These are phyloP conservation scores for Elsinoe ampelina DNA, from an alignment of 2,329 filamentous ascomycete genomes.

Conservation along the genomic window DNA sequence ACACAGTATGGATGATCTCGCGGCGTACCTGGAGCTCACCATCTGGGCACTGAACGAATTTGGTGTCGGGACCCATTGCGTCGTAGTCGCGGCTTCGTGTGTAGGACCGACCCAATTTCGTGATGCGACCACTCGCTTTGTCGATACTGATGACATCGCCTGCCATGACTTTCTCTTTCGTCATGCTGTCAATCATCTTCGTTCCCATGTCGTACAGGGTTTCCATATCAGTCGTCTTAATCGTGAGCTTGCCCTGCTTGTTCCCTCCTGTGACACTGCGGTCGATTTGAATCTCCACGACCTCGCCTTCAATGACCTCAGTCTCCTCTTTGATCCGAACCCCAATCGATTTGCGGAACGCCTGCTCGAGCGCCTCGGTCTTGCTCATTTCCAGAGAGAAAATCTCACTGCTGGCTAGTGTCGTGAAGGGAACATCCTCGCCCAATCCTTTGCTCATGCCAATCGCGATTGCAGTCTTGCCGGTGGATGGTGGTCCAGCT, in stretches of 20 bases:
- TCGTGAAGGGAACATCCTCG: conserved; percentile 90
- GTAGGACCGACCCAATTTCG: conserved; percentile 90
- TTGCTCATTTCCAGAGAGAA: conserved; percentile 99
- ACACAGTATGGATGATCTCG: conserved; percentile 94
- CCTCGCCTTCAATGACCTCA: conserved; percentile 97
- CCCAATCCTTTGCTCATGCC: conserved; percentile 96
- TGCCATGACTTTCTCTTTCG: conserved; percentile 97
- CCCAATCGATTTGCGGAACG: conserved; percentile 97
- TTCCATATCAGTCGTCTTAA: conserved; percentile 99
- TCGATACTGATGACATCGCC: conserved; percentile 98
- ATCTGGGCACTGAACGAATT: conserved; percentile 95
- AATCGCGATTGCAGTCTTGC: conserved; percentile 98
- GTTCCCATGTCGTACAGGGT: conserved; percentile 99
- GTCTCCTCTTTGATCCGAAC: conserved; percentile 98
- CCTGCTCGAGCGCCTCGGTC: conserved; percentile 93
- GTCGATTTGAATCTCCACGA: conserved; percentile 97
- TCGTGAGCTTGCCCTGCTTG: conserved; percentile 97
- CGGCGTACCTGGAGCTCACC: conserved; percentile 95
- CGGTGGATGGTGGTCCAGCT: conserved; percentile 89
- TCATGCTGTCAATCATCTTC: conserved; percentile 99
- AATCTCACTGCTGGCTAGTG: conserved; percentile 90
- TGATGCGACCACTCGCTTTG: conserved; percentile 96
- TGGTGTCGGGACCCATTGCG: conserved; percentile 96
- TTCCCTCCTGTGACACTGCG: conserved; percentile 91
- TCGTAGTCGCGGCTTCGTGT: conserved; percentile 95